Percentiles rank a stretch among this genome's conserved stretches.
phyloP scores from a whole-genome alignment of 2,329 filamentous ascomycete genomes.

The Cadophora luteo-olivacea region DNA sequence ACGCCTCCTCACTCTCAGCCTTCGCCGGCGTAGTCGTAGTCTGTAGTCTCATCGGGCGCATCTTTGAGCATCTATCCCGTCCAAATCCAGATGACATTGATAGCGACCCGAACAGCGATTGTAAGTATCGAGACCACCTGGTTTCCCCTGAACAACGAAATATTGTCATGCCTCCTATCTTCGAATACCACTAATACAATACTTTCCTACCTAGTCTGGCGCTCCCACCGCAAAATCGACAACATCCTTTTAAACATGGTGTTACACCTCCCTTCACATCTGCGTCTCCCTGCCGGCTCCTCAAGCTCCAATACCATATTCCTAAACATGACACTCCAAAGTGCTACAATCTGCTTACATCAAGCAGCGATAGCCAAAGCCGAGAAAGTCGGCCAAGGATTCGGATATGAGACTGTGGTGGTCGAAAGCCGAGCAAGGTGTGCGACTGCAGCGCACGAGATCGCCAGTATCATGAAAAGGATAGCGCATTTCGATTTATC shows the following conservation, averaged over 20 bases:
- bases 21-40: constrained; percentile 81
- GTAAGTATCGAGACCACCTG: too few relatives aligned
- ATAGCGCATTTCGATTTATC: constrained; percentile 22
- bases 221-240: constrained; percentile 85
- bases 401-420: constrained; percentile 56
- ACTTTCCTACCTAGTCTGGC: constrained; percentile 65
- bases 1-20: constrained; percentile 72
- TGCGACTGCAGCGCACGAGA: constrained; percentile 73
- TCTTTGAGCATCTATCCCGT: constrained; percentile 88
- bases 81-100: constrained; percentile 79
- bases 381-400: constrained; percentile 67
- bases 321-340: constrained; percentile 93
- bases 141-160: too few relatives aligned
- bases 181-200: too few relatives aligned
- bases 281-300: constrained; percentile 67
- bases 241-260: constrained; percentile 86
- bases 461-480: constrained; percentile 22
- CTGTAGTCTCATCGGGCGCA: constrained; percentile 85
- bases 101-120: constrained; percentile 46
- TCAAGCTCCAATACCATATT: constrained; percentile 74
- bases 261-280: constrained; percentile 76
- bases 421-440: constrained; percentile 90
- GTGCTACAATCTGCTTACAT: constrained; percentile 93
- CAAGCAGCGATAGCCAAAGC: constrained; percentile 91
- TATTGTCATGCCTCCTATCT: too few relatives aligned